phyloP scores from a whole-genome alignment of 352 stramenopile species.

The Pythium grandisporangium region DNA sequence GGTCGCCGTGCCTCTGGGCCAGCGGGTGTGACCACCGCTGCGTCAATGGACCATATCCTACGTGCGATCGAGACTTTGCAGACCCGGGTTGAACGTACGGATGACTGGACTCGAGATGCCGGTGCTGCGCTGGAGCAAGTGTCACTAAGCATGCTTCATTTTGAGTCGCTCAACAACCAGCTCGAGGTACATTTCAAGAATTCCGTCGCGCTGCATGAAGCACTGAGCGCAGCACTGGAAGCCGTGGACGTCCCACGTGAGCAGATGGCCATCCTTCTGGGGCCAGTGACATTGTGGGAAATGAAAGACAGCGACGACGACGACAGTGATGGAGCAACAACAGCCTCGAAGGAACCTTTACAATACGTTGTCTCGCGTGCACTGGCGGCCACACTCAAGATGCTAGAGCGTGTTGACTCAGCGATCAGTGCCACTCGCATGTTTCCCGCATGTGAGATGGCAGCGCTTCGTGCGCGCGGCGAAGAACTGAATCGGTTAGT shows the following conservation, averaged over 20 bases:
- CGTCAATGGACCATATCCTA: slow-evolving; percentile 36
- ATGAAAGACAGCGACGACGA: too few relatives aligned
- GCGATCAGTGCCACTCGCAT: slow-evolving; percentile 46
- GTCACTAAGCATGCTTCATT: slow-evolving; percentile 64
- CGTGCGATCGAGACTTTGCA: slow-evolving; percentile 42
- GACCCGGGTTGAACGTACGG: slow-evolving; percentile 24
- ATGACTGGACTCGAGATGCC: slow-evolving; percentile 56
- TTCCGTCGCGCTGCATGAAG: slow-evolving; percentile 50
- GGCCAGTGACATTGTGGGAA: too few relatives aligned
- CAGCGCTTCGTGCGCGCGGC: slow-evolving; percentile 35
- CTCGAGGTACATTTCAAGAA: slow-evolving; percentile 79
- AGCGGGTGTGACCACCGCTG: neutral
- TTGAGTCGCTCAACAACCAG: slow-evolving; percentile 73
- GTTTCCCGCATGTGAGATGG: slow-evolving; percentile 61
- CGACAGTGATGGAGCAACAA: slow-evolving; percentile 3
- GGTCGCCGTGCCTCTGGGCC: neutral
- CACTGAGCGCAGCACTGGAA: slow-evolving; percentile 33
- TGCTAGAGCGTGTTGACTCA: slow-evolving; percentile 29
- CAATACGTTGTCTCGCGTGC: too few relatives aligned
- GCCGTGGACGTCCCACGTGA: slow-evolving; percentile 47
- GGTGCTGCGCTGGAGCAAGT: slow-evolving; percentile 46
- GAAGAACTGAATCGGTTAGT: slow-evolving; percentile 44
- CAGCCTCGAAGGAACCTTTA: too few relatives aligned
- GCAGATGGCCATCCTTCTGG: slow-evolving; percentile 39
- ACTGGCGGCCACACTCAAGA: slow-evolving; percentile 20